Conservation (phyloP, 139 green algal genomes). For the Auxenochlorella pyrenoidosa region DNA sequence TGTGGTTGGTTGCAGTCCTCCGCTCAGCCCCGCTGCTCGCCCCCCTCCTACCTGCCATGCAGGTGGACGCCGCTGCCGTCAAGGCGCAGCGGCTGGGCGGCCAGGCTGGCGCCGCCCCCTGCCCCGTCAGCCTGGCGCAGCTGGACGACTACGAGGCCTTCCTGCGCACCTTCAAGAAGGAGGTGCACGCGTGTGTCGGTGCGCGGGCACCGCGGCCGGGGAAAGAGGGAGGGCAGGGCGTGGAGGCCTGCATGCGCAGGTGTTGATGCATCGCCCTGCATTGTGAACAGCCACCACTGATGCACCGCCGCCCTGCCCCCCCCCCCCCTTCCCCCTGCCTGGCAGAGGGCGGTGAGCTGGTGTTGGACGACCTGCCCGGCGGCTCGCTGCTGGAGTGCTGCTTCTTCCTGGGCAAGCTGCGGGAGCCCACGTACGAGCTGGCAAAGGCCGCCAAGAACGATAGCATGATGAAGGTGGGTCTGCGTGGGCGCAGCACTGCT, state of each 20-base stretch:
- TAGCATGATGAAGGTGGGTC: not conserved
- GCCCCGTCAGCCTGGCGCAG: conserved; percentile 25
- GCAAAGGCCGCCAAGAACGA: not conserved
- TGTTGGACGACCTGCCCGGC: not conserved
- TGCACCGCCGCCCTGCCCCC: no score
- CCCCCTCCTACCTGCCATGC: not conserved
- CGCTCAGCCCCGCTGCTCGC: not conserved
- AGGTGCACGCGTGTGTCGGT: not conserved
- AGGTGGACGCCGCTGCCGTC: conserved; percentile 25
- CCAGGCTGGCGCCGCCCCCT: not conserved
- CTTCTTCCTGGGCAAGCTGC: conserved; percentile 2
- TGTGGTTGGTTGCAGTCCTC: not conserved
- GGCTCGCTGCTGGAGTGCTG: conserved; percentile 24
- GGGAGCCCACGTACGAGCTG: not conserved
- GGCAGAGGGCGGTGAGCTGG: conserved; percentile 6
- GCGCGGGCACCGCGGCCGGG: not conserved
- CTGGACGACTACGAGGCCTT: conserved; percentile 27
- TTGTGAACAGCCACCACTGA: no score
- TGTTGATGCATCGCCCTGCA: no score
- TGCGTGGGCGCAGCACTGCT: no score
- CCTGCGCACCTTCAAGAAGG: not conserved
- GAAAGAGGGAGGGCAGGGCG: not conserved
- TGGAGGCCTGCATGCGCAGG: no score
- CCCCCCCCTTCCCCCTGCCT: not conserved
- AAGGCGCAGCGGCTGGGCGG: conserved; percentile 27